A percentile compares a stretch with the other conserved stretches of the same genome.
Evolutionary conservation across 192 early-diverging fungal genomes (phyloP).

Genomic region (Dissophora ornata): DNA sequence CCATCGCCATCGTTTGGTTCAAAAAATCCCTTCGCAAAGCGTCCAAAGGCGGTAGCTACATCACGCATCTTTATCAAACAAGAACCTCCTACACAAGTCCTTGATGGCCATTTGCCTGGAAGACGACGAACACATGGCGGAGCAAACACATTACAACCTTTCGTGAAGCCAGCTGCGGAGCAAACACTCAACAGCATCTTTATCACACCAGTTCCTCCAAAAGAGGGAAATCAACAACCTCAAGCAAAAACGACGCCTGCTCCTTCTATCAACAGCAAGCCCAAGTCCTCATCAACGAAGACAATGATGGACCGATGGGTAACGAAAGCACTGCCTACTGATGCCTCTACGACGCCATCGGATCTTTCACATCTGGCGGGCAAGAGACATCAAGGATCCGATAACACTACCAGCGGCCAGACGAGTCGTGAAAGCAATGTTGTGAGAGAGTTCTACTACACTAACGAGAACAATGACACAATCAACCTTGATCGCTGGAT

Average conservation of each 20-base stretch:
- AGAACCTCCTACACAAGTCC: neutral
- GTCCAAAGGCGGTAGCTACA: too few relatives aligned
- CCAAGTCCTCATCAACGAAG: neutral
- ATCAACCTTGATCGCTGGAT: constrained; percentile 40
- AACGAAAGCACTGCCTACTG: neutral
- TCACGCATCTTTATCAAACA: too few relatives aligned
- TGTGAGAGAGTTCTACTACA: constrained; percentile 20
- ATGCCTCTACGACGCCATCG: neutral
- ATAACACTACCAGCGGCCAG: neutral
- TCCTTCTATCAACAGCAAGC: neutral
- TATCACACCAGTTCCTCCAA: neutral
- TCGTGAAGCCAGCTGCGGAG: constrained; percentile 10
- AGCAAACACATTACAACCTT: constrained; percentile 6
- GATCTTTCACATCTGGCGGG: neutral
- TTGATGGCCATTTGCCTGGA: neutral
- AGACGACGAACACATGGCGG: neutral
- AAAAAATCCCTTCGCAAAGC: too few relatives aligned
- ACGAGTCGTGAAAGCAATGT: too few relatives aligned
- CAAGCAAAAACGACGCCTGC: neutral
- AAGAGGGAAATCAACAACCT: neutral
- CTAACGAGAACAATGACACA: neutral
- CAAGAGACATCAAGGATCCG: too few relatives aligned
- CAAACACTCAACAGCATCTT: constrained; percentile 10
- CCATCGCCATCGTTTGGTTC: too few relatives aligned
- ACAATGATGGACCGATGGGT: constrained; percentile 22